phyloP scores from a whole-genome alignment of 225 moss, liverwort and hornwort genomes.

The Sphagnum tenellum region DNA sequence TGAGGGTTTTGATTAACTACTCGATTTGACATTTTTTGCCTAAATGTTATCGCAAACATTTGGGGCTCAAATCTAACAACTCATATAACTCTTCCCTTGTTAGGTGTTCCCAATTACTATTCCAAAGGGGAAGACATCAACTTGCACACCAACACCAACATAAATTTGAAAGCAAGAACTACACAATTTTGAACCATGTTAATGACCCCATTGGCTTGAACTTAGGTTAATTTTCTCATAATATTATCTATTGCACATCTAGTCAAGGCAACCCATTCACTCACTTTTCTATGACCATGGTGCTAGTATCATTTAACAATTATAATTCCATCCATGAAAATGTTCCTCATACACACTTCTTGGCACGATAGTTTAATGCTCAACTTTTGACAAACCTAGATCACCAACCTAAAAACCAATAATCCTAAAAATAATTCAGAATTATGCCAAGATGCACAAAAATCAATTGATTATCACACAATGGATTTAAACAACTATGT shows the following conservation, averaged over 20 bases:
- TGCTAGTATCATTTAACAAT: conserved; percentile 78
- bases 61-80: conserved; percentile 27
- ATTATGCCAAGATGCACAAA: too few species aligned
- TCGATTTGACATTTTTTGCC: too few species aligned
- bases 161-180: not conserved
- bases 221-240: too few species aligned
- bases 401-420: conserved; percentile 63
- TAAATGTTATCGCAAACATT: too few species aligned
- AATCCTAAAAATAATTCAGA: too few species aligned
- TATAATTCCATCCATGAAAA: conserved; percentile 99
- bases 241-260: too few species aligned
- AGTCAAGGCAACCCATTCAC: not conserved
- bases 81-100: conserved; percentile 91
- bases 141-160: conserved; percentile 28
- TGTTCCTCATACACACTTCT: conserved; percentile 97
- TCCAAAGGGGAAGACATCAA: conserved; percentile 90
- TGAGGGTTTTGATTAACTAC: too few species aligned
- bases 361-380: conserved; percentile 98
- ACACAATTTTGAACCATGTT: too few species aligned
- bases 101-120: conserved; percentile 99
- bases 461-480: too few species aligned
- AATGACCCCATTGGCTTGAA: too few species aligned
- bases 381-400: conserved; percentile 91
- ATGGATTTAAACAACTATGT: too few species aligned
- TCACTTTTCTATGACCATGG: conserved; percentile 89